A percentile compares a stretch with the other conserved stretches of the same genome.
These are phyloP conservation scores for Trametes versicolor DNA, from an alignment of 1,284 basidiomycete genomes.

Conservation along the genomic window DNA sequence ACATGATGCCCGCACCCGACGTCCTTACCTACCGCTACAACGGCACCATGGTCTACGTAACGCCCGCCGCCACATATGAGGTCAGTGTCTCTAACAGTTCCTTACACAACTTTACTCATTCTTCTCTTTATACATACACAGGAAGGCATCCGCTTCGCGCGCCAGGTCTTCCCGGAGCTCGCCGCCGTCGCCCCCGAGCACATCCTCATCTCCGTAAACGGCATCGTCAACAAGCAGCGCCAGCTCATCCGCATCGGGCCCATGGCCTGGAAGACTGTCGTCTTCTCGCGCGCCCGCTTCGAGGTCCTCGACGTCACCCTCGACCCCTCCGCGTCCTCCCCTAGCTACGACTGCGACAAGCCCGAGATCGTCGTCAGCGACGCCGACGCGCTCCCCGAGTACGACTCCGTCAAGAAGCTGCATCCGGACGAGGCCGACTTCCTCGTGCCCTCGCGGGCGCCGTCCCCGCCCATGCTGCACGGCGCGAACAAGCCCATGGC, in stretches of 20 bases:
- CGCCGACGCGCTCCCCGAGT: conserved; percentile 27
- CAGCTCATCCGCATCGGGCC: conserved; percentile 60
- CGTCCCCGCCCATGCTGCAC: conserved; percentile 13
- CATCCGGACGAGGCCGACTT: conserved; percentile 7
- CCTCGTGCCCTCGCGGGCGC: conserved; percentile 21
- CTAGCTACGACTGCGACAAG: not conserved
- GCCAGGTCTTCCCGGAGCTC: conserved; percentile 59
- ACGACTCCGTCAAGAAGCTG: conserved; percentile 24
- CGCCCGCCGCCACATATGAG: conserved; percentile 54
- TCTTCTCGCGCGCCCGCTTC: conserved; percentile 55
- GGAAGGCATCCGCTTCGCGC: conserved; percentile 64
- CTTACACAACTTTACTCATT: not conserved
- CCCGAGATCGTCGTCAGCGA: conserved; percentile 28
- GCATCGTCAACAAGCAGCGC: conserved; percentile 45
- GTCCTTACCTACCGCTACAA: conserved; percentile 63
- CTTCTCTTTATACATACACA: conserved; percentile 37
- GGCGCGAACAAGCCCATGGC: conserved; percentile 1
- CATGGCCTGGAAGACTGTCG: conserved; percentile 62
- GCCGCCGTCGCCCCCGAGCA: conserved; percentile 48
- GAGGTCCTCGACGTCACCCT: conserved; percentile 64
- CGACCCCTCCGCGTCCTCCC: conserved; percentile 12
- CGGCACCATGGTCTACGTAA: conserved; percentile 62
- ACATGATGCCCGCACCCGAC: conserved; percentile 27
- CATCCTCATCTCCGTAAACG: conserved; percentile 57
- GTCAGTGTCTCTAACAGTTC: conserved; percentile 45